Evolutionary conservation across 2,329 filamentous ascomycete species (phyloP), one percentile per base, ranked within the genome.

Genomic region (Reticulascus tulasneorum): DNA sequence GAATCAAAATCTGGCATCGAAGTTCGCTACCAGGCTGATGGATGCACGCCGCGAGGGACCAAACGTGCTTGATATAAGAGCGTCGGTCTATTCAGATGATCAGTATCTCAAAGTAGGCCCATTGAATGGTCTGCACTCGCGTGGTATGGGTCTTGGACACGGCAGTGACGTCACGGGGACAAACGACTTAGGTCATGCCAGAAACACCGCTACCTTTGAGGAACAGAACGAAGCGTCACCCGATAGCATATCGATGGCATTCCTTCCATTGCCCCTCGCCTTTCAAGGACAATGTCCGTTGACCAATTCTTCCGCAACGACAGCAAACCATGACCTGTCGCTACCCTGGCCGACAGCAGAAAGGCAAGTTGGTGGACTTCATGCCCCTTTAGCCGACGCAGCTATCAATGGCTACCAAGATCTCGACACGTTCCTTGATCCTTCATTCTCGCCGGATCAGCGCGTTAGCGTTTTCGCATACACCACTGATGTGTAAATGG

Each of bases 1-100:
- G n/a, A n/a, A n/a, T n/a, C n/a, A n/a, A n/a, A 62, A 59, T 35
- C 41, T 63, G 7, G 60, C 62, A 1, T 55, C 55, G 7, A 59
- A 59, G 29, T 60, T 64, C 34, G 56, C 59, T 0, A 37, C 37
- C 3, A 49, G 56, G 5, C 47, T 64, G 4, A 19, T 49, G 1
- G 38, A 52, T 20, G 54, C 53, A 11, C 37, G 48, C 10, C 46
- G 53, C n/a, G 42, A 50, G 12, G 55, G 56, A 5, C 42, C 48
- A 3, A 40, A 42, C 7, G 37, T 49, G 7, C 29, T 60, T 7
- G 56, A 63, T 31, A 55, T 63, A 16, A 46, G 58, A 8, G 50
- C 62, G 35, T 33, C 59, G 3, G 59, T 53, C 2, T 60, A 58
- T 37, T 55, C 50, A 0, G 56, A 61, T 7, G 47, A 57, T n/a